Evolutionary conservation across 1,284 basidiomycete species (phyloP), one percentile per base, ranked within the genome.

Genomic region (Malassezia brasiliensis): DNA sequence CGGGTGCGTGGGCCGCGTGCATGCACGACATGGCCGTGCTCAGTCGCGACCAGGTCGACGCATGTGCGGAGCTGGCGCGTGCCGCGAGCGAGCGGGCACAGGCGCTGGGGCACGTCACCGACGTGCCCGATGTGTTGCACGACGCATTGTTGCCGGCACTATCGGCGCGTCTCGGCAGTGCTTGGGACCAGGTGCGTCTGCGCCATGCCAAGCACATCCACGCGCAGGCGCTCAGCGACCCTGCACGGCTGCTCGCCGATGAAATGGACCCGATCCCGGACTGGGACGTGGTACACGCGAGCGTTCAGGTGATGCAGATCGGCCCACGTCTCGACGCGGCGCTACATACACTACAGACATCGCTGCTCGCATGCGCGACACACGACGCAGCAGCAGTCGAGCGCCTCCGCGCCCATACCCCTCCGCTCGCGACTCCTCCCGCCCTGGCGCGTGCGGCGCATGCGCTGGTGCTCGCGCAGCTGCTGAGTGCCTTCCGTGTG

Each of bases 261-360:
- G 55, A 47, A 28, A 41, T 50, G 35, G 54, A 56, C 36, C 49
- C 48, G 28, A 34, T 52, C 32, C 41, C 46, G 28, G 55, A 57
- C 39, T 57, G 55, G 55, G 44, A 47, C 36, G 31, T 57, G 19
- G 47, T 57, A n/a, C 50, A 42, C 22, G 55, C 50, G 8, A 35
- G 45, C n/a, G 35, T 48, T 5, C 32, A 22, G 15, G n/a, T 57
- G 20, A 17, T 56, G 17, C 35, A 35, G 17, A 20, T 47, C 17
- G 15, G 15, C 28, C 31, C 10, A 5, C 7, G 9, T 5, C 41
- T 50, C 8, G 37, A 40, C 6, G 14, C 2, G 9, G 22, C 17
- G 32, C 12, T 49, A 8, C 17, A 19, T 9, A 19, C 19, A 1
- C n/a, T 36, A 17, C 20, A 42, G 14, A 8, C 38, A 6, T 9